Percentiles rank a stretch among this genome's conserved stretches.
These are phyloP conservation scores for Mycena capillaripes DNA, from an alignment of 768 basidiomycete species.

Conservation along the genomic window DNA sequence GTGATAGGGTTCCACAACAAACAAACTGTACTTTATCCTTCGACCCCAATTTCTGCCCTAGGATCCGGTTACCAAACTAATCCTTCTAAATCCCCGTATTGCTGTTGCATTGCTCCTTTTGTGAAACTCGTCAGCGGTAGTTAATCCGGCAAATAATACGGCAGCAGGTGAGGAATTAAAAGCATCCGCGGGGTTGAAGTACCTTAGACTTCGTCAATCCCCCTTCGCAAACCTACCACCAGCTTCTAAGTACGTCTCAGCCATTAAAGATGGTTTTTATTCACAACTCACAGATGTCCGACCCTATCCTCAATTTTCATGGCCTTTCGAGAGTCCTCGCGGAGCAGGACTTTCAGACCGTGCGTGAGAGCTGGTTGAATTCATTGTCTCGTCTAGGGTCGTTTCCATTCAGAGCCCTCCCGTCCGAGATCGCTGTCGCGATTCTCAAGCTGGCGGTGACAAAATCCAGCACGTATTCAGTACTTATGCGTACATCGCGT, in stretches of 20 bases:
- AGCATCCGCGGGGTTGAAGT: too few relatives aligned
- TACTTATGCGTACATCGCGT: conserved; percentile 22
- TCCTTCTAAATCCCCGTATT: background rate
- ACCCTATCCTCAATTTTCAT: conserved; percentile 13
- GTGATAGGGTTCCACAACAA: background rate
- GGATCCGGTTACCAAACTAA: background rate
- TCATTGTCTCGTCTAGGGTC: background rate
- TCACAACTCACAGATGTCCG: conserved; percentile 18
- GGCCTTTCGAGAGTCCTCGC: conserved; percentile 20
- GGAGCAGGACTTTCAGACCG: background rate
- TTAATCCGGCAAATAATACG: conserved; percentile 14
- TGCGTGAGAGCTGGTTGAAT: background rate
- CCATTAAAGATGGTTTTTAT: background rate
- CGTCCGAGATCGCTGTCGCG: background rate
- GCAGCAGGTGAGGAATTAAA: background rate
- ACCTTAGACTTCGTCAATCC: background rate
- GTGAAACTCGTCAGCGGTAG: background rate
- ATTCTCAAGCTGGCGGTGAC: conserved; percentile 24
- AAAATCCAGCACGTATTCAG: conserved; percentile 16
- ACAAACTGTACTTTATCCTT: background rate
- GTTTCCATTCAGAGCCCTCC: conserved; percentile 13
- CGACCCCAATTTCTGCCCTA: background rate
- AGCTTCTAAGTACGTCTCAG: background rate
- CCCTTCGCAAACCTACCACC: background rate
- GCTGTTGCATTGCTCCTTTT: background rate